A percentile compares a stretch with the other conserved stretches of the same genome.
phyloP scores from a whole-genome alignment of 306 rosid species.

The Vigna angularis region DNA sequence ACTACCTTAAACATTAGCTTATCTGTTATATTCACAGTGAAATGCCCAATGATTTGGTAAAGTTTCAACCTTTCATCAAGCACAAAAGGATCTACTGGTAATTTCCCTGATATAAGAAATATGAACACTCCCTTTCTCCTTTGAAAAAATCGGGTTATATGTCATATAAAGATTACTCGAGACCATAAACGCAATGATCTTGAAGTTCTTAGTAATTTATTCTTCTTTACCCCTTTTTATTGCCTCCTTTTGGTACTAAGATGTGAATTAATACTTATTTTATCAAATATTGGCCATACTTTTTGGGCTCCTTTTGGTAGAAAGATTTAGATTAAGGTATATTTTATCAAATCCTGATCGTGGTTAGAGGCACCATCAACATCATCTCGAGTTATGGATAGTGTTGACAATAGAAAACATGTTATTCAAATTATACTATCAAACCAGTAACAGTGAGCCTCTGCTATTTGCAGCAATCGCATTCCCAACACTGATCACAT shows the following conservation, averaged over 20 bases:
- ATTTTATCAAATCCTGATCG: not conserved
- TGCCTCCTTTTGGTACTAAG: not conserved
- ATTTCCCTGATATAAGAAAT: not conserved
- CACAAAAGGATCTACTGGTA: too few relatives aligned
- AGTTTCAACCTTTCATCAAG: not conserved
- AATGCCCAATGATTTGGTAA: slow-evolving; percentile 22
- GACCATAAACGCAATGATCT: not conserved
- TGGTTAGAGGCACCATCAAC: slow-evolving; percentile 9
- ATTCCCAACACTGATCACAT: not conserved
- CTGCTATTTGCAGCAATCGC: not conserved
- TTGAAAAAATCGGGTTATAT: not conserved
- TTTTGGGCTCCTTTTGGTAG: not conserved
- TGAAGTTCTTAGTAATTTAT: not conserved
- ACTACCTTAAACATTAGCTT: slow-evolving; percentile 30
- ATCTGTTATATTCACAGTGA: slow-evolving; percentile 15
- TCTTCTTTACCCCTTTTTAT: not conserved
- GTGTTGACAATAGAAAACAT: not conserved
- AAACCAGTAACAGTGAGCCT: not conserved
- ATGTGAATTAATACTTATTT: not conserved
- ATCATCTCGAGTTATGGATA: not conserved
- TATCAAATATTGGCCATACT: not conserved
- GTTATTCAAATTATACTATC: not conserved
- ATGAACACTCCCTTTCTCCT: not conserved
- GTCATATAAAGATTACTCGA: not conserved
- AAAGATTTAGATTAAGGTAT: not conserved